Base-by-base conservation (phyloP, 768 basidiomycete genomes). In the Boletus rex-veris region DNA sequence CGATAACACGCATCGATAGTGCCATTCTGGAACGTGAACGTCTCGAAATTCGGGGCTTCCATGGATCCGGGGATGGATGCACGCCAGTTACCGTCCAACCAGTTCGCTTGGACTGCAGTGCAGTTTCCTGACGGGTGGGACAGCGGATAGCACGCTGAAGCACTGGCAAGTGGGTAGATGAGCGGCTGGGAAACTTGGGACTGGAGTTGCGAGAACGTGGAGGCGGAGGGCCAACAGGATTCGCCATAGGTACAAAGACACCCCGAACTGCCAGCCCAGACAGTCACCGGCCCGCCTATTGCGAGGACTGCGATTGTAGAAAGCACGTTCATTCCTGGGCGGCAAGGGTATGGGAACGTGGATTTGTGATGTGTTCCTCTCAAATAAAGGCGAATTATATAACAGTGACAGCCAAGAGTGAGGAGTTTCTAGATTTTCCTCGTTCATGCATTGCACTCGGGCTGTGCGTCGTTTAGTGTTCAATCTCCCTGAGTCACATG, bases 11-110 rank as follows among this genome's bases (percentile, higher is more conserved):
- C 48, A 1, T 74, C 74, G 43, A 80, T 78, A 36, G 77, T 80
- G 16, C 75, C 78, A 58, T 79, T 80, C 21, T 44, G 52, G 30
- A 68, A 75, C 1, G 64, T 60, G 45, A 64, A 77, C 28, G 61
- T 71, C 58, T 70, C 74, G 35, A 58, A 73, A 40, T 74, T 71
- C 0, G 60, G 46, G 5, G 53, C 43, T 52, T 79, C 69, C 71
- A 75, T 73, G 1, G 74, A 66, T 4, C 78, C 77, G 9, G 77
- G 60, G 18, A 73, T 65, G 24, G 71, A 64, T 0, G 77, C 56
- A 1, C 76, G 74, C 77, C 77, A 79, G 45, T 50, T 64, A 0
- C 74, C 75, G 37, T 78, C 64, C 5, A 6, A 4, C 53, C 68
- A 70, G 11, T 67, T 62, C 2, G 57, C 52, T 5, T 52, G 41